Evolutionary conservation across 2,329 filamentous ascomycete species (phyloP).

Genomic region (Phyllosticta paracitricarpa): DNA sequence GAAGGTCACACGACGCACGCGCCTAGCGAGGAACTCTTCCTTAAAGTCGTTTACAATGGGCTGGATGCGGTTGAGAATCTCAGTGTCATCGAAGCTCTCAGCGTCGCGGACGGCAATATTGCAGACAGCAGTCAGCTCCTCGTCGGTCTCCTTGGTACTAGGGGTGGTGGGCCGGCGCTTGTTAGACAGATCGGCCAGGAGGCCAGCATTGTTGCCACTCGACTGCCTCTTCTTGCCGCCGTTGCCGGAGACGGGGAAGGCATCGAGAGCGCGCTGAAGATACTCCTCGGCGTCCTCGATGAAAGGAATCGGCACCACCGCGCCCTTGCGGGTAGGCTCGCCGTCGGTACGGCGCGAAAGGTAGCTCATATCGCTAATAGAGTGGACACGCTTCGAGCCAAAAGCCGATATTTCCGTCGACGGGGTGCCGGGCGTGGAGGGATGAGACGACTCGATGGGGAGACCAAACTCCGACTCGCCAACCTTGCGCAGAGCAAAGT

Average conservation of each 20-base stretch:
- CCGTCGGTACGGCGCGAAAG: conserved; percentile 58
- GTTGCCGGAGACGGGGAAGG: conserved; percentile 53
- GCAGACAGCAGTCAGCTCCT: conserved; percentile 82
- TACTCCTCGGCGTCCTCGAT: conserved; percentile 82
- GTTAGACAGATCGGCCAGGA: conserved; percentile 63
- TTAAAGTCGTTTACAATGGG: conserved; percentile 71
- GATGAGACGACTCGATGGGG: conserved; percentile 66
- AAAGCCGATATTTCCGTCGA: conserved; percentile 49
- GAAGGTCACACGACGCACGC: conserved; percentile 85
- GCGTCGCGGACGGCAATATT: conserved; percentile 87
- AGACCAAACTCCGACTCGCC: conserved; percentile 84
- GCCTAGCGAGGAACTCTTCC: conserved; percentile 69
- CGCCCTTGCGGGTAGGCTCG: conserved; percentile 81
- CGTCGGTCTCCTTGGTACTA: conserved; percentile 46
- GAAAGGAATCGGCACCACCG: conserved; percentile 87
- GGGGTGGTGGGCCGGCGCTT: conserved; percentile 49
- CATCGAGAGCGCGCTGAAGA: conserved; percentile 72
- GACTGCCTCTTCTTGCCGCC: conserved; percentile 46
- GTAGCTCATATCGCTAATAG: conserved; percentile 95
- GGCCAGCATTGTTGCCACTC: conserved; percentile 36
- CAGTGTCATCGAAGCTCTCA: conserved; percentile 71
- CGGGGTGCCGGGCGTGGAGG: conserved; percentile 62
- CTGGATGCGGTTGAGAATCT: conserved; percentile 66
- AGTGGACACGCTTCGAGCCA: conserved; percentile 65
- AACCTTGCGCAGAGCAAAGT: conserved; percentile 89